Conservation (phyloP, 2,329 filamentous ascomycete species). For the Colletotrichum sp. region DNA sequence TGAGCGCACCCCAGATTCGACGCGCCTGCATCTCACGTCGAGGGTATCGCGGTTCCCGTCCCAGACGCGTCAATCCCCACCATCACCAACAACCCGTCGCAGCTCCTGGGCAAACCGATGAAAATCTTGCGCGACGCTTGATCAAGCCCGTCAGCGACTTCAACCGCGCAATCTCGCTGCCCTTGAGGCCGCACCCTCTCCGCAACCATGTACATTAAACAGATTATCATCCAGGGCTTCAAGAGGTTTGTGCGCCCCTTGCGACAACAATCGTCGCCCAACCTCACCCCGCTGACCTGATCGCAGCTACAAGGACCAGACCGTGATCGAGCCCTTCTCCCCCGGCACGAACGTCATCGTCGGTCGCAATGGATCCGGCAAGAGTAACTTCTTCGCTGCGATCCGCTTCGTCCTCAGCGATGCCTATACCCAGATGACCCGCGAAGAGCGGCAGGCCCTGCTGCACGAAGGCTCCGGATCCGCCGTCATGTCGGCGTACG, state of each 20-base stretch:
- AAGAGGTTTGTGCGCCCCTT: constrained; percentile 79
- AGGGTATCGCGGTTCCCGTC: constrained; percentile 7
- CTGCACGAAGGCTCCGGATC: constrained; percentile 98
- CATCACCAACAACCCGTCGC: constrained; percentile 7
- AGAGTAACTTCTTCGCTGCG: constrained; percentile 99
- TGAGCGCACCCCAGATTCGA: constrained; percentile 2
- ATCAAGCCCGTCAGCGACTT: constrained; percentile 5
- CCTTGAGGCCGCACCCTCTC: constrained; percentile 14
- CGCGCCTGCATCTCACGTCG: constrained; percentile 9
- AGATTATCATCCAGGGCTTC: constrained; percentile 99
- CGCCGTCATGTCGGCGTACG: constrained; percentile 98
- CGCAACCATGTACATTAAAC: constrained; percentile 91
- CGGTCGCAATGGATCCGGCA: constrained; percentile 97
- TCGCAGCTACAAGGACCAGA: constrained; percentile 96
- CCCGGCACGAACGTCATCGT: constrained; percentile 98
- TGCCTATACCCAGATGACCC: constrained; percentile 94
- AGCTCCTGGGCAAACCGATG: constrained; percentile 7
- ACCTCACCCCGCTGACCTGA: constrained; percentile 26
- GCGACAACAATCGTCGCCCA: background rate
- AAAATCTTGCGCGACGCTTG: constrained; percentile 13
- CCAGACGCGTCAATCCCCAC: constrained; percentile 22
- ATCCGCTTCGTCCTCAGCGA: constrained; percentile 98
- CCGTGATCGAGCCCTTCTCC: constrained; percentile 97
- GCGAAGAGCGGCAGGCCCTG: constrained; percentile 93
- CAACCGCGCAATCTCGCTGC: constrained; percentile 12